phyloP scores from a whole-genome alignment of 495 filamentous ascomycete species.

The Penicillium taxi region DNA sequence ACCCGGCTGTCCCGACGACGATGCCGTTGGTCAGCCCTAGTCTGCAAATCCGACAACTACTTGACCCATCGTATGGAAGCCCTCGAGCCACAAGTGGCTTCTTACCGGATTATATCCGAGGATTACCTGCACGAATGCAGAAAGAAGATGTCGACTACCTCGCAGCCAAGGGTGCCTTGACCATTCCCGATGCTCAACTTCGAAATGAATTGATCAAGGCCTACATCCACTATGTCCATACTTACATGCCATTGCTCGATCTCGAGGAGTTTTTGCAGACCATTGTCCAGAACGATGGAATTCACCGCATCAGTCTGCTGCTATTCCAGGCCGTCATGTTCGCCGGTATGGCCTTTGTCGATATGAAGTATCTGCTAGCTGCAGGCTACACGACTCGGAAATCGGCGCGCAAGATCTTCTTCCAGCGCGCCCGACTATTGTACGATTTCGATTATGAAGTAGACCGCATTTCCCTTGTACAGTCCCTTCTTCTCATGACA shows the following conservation, averaged over 20 bases:
- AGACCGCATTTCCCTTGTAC: conserved; percentile 73
- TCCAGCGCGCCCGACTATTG: conserved; percentile 64
- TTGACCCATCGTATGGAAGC: conserved; percentile 32
- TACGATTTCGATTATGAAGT: conserved; percentile 86
- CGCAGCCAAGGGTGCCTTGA: conserved; percentile 64
- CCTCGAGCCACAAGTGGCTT: conserved; percentile 21
- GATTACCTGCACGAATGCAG: conserved; percentile 58
- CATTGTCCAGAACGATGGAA: conserved; percentile 56
- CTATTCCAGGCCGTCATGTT: conserved; percentile 82
- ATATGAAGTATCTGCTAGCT: conserved; percentile 56
- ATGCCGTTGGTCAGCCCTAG: conserved; percentile 32
- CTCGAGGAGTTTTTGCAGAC: conserved; percentile 62
- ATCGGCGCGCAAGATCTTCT: conserved; percentile 69
- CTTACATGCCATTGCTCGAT: conserved; percentile 83
- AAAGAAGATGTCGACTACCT: conserved; percentile 71
- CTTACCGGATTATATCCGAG: conserved; percentile 65
- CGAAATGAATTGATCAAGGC: conserved; percentile 66
- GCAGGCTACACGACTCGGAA: conserved; percentile 65
- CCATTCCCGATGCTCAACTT: conserved; percentile 55
- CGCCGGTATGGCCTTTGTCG: conserved; percentile 67
- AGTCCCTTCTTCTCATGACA: conserved; percentile 76
- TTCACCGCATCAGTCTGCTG: conserved; percentile 64
- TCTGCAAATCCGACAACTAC: conserved; percentile 34
- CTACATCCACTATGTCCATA: conserved; percentile 78
- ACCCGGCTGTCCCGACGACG: conserved; percentile 30